Evolutionary conservation across 257 asterid genomes (phyloP).

Genomic region (Striga asiatica): DNA sequence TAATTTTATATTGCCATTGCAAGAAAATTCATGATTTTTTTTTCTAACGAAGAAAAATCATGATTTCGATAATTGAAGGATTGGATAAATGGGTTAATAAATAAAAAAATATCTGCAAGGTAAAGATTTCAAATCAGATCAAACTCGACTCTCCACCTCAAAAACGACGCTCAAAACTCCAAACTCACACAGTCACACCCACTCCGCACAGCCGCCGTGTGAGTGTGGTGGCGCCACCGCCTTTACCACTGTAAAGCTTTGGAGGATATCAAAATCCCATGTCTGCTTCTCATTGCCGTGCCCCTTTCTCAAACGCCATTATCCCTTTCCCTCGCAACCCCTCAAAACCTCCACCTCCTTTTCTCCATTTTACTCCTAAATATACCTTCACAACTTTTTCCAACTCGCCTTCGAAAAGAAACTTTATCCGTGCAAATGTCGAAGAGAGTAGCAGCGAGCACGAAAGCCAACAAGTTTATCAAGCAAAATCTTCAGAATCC

Average conservation of each 20-base stretch:
- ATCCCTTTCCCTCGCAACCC: constrained; percentile 21
- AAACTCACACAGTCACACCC: background rate
- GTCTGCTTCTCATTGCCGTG: constrained; percentile 26
- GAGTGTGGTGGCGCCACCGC: constrained; percentile 19
- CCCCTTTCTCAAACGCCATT: constrained; percentile 24
- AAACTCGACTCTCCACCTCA: constrained; percentile 11
- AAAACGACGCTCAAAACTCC: background rate
- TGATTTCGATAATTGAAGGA: no score
- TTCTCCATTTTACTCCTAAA: constrained; percentile 9
- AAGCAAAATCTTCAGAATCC: constrained; percentile 20
- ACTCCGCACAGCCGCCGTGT: constrained; percentile 2
- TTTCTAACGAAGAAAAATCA: no score
- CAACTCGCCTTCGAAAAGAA: constrained; percentile 16
- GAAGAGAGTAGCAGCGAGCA: constrained; percentile 15
- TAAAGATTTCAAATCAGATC: constrained; percentile 3
- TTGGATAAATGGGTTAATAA: no score
- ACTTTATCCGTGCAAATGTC: background rate
- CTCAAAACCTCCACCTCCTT: constrained; percentile 16
- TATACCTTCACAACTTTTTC: constrained; percentile 11
- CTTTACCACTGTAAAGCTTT: background rate
- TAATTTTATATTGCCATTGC: no score
- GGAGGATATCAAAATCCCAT: constrained; percentile 11
- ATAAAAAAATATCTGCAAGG: no score
- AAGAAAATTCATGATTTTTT: no score
- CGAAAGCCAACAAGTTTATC: constrained; percentile 15